Base-by-base conservation (phyloP, 2,329 filamentous ascomycete genomes). In the Didymosphaeria variabile region DNA sequence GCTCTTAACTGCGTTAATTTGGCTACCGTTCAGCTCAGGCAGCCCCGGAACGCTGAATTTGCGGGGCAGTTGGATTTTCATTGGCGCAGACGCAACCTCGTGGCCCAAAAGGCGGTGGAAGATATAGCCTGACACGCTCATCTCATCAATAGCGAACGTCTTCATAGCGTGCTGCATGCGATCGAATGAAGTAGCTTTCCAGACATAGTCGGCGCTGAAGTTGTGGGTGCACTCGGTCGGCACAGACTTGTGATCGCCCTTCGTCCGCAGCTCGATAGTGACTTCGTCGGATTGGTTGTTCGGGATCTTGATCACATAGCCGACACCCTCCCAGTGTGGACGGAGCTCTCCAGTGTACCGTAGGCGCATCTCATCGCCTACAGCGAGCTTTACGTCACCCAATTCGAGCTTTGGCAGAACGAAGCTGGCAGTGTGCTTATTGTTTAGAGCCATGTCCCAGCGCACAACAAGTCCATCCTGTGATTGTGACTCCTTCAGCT, bases 101-200 rank as follows among this genome's bases (percentile, higher is more conserved):
- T 98, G 93, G 57, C 95, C 95, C 34, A 99, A 88, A 23, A 99
- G 86, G 67, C 95, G 95, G 78, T 99, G 95, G 83, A 98, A 99
- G 67, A 99, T 97, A 80, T 97, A 99, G 40, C 95, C 95, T 23
- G 95, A 98, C 46, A 99, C 94, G 74, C 94, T 97, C 91, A 97
- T 92, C 79, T 99, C 95, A 70, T 99, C 94, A 47, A 98, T 89
- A 6, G 95, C 95, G 76, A 99, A 99, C 0, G 93, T 98, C 85
- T 97, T 98, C 94, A 99, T 98, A 57, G 95, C 96, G 67, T 94
- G 88, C 79, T 99, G 95, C 95, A 99, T 99, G 65, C 95, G 94
- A 75, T 99, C 95, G 77, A 99, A 99, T 0, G 94, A 98, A 0
- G 96, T 99, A 15, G 96, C 95, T 78, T 99, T 99, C 95, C 95